Evolutionary conservation across 2,329 filamentous ascomycete species (phyloP).

Genomic region (Fusarium coffeatum): DNA sequence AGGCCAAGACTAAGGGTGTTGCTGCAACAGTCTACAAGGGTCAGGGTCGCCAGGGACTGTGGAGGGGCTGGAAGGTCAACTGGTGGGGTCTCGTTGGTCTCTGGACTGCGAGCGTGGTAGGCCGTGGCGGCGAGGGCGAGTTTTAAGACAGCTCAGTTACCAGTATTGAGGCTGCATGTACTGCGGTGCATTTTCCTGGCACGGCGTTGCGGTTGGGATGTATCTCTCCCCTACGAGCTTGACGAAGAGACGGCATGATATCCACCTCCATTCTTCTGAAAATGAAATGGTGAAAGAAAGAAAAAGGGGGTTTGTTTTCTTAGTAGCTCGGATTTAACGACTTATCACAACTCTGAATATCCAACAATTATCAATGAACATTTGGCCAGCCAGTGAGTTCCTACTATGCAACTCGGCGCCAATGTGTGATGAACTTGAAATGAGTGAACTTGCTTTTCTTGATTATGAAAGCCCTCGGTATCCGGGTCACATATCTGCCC

Average conservation of each 20-base stretch:
- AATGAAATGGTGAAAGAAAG: conserved; percentile 33
- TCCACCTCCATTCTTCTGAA: conserved; percentile 50
- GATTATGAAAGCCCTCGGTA: conserved; percentile 16
- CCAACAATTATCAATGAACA: neutral
- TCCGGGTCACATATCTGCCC: conserved; percentile 14
- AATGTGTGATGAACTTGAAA: neutral
- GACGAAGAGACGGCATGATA: conserved; percentile 57
- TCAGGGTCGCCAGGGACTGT: conserved; percentile 75
- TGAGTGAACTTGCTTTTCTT: neutral
- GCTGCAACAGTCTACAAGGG: conserved; percentile 63
- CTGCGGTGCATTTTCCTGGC: conserved; percentile 47
- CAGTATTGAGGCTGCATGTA: conserved; percentile 36
- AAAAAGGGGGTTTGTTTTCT: conserved; percentile 18
- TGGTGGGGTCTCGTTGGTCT: conserved; percentile 82
- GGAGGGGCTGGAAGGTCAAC: conserved; percentile 80
- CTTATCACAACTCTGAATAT: conserved; percentile 34
- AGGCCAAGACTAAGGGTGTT: conserved; percentile 48
- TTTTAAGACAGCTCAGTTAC: conserved; percentile 55
- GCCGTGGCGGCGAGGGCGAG: conserved; percentile 70
- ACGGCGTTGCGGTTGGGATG: conserved; percentile 51
- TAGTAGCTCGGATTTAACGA: conserved; percentile 43
- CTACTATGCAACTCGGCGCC: neutral
- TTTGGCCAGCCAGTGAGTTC: neutral
- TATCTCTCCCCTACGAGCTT: conserved; percentile 54
- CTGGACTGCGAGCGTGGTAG: conserved; percentile 75